These are phyloP conservation scores for Noccaea caerulescens DNA, from an alignment of 345 rosid species.

Conservation along the genomic window DNA sequence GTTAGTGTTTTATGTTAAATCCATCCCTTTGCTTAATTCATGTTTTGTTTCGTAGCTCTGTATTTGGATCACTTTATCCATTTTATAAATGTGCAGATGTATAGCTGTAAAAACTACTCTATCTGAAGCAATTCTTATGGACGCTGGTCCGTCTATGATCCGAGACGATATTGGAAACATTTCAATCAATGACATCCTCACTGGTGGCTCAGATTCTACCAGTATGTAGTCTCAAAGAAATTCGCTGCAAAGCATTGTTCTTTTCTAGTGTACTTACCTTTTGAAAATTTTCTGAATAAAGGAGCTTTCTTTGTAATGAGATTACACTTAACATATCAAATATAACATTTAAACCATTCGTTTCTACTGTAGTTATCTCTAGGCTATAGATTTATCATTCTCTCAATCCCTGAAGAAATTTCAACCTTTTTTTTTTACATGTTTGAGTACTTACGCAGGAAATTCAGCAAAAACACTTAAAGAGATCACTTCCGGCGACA, in stretches of 20 bases:
- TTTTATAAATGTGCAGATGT: conserved; percentile 64
- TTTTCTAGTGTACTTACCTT: conserved; percentile 49
- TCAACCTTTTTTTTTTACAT: conserved; percentile 30
- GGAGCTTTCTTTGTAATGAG: conserved; percentile 31
- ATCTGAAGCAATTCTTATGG: conserved; percentile 65
- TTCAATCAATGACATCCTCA: conserved; percentile 83
- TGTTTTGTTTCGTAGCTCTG: conserved; percentile 9
- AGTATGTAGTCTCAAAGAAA: conserved; percentile 74
- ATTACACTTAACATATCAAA: conserved; percentile 7
- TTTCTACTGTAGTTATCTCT: background rate
- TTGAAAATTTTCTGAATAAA: background rate
- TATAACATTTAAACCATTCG: background rate
- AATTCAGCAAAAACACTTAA: conserved; percentile 52
- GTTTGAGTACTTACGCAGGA: conserved; percentile 41
- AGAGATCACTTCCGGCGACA: conserved; percentile 45
- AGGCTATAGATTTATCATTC: conserved; percentile 11
- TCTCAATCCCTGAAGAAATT: conserved; percentile 4
- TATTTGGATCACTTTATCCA: conserved; percentile 24
- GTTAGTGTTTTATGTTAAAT: background rate
- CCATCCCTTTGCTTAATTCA: background rate
- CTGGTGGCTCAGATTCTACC: conserved; percentile 71
- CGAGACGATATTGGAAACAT: conserved; percentile 72
- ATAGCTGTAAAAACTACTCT: conserved; percentile 88
- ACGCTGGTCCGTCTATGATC: conserved; percentile 73
- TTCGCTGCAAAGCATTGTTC: conserved; percentile 38